Percentiles rank a stretch among this genome's conserved stretches.
Evolutionary conservation across 202 grass and related monocot genomes (phyloP).

Genomic region (Zizania palustris): DNA sequence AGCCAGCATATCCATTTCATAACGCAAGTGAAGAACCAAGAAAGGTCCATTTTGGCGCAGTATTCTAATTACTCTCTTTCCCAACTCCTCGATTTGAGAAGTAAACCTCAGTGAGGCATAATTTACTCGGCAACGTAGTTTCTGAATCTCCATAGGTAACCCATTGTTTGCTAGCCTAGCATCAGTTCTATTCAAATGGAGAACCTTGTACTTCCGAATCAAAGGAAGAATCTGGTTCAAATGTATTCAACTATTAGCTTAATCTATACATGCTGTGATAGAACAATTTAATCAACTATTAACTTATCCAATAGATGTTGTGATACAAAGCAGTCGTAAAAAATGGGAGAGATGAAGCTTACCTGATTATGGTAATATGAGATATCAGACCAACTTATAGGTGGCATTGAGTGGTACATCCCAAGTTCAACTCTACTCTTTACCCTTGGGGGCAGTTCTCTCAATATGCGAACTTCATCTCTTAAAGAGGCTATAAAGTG

Average conservation of each 20-base stretch:
- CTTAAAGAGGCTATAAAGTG: constrained; percentile 93
- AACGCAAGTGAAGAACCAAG: constrained; percentile 95
- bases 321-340: neutral
- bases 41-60: constrained; percentile 84
- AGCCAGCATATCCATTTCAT: constrained; percentile 99
- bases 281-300: constrained; percentile 25
- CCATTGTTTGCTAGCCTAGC: constrained; percentile 89
- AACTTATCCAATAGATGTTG: constrained; percentile 30
- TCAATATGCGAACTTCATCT: constrained; percentile 89
- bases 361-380: constrained; percentile 96
- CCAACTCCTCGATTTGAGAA: constrained; percentile 85
- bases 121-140: constrained; percentile 87
- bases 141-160: constrained; percentile 80
- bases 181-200: constrained; percentile 96
- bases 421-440: constrained; percentile 66
- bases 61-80: constrained; percentile 74
- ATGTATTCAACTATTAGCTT: constrained; percentile 37
- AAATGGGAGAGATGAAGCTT: constrained; percentile 12
- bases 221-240: constrained; percentile 87
- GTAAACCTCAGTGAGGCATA: constrained; percentile 84
- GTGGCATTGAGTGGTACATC: constrained; percentile 81
- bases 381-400: constrained; percentile 96
- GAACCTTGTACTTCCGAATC: constrained; percentile 71
- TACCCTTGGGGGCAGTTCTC: constrained; percentile 74
- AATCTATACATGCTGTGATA: neutral